Percentiles rank a stretch among this genome's conserved stretches.
These are phyloP conservation scores for Monosporascus sp. DNA, from an alignment of 2,329 filamentous ascomycete genomes.

Conservation along the genomic window DNA sequence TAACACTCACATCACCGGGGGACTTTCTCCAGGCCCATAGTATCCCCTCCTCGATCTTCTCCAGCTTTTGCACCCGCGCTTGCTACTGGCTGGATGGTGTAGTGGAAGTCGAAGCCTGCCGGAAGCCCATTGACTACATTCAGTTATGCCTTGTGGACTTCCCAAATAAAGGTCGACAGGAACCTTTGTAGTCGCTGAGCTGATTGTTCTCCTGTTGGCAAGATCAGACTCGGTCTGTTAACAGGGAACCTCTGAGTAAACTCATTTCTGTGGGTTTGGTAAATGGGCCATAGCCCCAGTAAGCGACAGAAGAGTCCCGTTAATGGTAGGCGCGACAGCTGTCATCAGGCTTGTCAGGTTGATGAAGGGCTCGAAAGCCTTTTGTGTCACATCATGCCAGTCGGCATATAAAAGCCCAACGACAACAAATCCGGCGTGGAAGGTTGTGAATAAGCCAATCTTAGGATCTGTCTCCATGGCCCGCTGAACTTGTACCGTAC, in stretches of 20 bases:
- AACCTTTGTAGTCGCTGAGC: conserved; percentile 6
- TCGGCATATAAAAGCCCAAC: conserved; percentile 14
- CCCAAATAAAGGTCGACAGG: conserved; percentile 8
- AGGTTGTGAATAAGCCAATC: conserved; percentile 9
- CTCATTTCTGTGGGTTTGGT: neutral
- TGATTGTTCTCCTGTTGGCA: neutral
- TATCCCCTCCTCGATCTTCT: conserved; percentile 4
- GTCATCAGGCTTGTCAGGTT: conserved; percentile 8
- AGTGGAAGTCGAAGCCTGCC: conserved; percentile 1
- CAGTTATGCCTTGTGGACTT: conserved; percentile 5
- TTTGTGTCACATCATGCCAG: neutral
- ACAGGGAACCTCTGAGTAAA: neutral
- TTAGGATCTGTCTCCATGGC: conserved; percentile 14
- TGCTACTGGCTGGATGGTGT: conserved; percentile 9
- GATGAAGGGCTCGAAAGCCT: conserved; percentile 10
- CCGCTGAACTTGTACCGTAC: conserved; percentile 7
- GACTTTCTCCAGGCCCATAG: conserved; percentile 7
- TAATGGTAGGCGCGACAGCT: neutral
- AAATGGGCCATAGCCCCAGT: neutral
- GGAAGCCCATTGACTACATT: conserved; percentile 1
- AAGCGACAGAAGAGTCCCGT: conserved; percentile 1
- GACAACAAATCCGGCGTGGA: conserved; percentile 3
- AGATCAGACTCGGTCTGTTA: too few relatives aligned
- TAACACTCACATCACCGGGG: conserved; percentile 10
- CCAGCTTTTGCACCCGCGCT: neutral